Percentiles rank a stretch among this genome's conserved stretches.
These are phyloP conservation scores for Cyphellophora attinorum DNA, from an alignment of 2,329 filamentous ascomycete genomes.

Conservation along the genomic window DNA sequence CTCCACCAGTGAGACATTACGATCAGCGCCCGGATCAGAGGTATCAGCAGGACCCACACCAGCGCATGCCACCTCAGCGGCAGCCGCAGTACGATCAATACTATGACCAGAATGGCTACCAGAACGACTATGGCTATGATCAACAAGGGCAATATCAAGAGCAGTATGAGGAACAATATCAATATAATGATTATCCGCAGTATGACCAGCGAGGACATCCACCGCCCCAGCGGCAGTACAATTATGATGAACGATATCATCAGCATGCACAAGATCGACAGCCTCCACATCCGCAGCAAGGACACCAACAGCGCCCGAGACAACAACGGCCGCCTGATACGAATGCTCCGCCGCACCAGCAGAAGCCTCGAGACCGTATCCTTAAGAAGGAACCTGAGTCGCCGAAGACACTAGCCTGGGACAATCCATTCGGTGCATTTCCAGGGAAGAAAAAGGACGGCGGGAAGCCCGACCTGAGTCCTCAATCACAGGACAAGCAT, in stretches of 20 bases:
- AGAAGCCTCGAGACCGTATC: conserved; percentile 20
- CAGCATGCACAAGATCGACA: conserved; percentile 9
- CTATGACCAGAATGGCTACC: not conserved
- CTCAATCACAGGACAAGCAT: conserved; percentile 17
- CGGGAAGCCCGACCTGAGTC: conserved; percentile 25
- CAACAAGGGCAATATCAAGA: conserved; percentile 10
- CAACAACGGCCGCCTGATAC: conserved; percentile 7
- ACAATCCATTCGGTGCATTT: conserved; percentile 41
- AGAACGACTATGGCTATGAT: conserved; percentile 4
- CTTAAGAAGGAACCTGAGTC: conserved; percentile 23
- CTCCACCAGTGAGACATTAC: conserved; percentile 5
- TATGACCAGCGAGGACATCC: conserved; percentile 4
- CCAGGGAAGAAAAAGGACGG: conserved; percentile 23
- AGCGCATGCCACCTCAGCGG: not conserved
- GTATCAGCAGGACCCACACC: not conserved
- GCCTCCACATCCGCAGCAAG: conserved; percentile 4
- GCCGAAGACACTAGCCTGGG: conserved; percentile 30
- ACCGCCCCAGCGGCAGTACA: conserved; percentile 9
- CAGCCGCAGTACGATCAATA: conserved; percentile 1
- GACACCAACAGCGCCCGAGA: conserved; percentile 3
- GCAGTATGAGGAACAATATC: conserved; percentile 5
- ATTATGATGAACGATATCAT: conserved; percentile 17
- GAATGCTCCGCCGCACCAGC: conserved; percentile 14
- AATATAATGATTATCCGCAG: conserved; percentile 5
- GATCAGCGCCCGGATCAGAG: not conserved